These are phyloP conservation scores for Trametes hirsuta DNA, from an alignment of 1,284 basidiomycete species.

Conservation along the genomic window DNA sequence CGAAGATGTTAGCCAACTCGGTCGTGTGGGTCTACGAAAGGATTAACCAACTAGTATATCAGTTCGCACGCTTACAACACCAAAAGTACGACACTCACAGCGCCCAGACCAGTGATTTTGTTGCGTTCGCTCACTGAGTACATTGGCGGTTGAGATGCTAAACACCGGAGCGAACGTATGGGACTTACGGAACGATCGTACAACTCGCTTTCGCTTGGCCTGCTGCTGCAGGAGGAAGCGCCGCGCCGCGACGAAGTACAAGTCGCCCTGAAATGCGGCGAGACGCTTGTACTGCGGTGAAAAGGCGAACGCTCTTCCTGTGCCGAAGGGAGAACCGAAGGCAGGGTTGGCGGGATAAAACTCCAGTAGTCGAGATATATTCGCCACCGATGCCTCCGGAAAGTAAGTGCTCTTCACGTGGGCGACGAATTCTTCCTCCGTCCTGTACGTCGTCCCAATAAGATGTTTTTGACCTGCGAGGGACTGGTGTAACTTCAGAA, in stretches of 20 bases:
- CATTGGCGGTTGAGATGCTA: background rate
- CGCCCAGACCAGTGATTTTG: constrained; percentile 48
- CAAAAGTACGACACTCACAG: constrained; percentile 35
- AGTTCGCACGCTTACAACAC: too few relatives aligned
- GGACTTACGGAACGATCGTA: constrained; percentile 50
- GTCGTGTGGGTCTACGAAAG: constrained; percentile 16
- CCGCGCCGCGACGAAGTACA: constrained; percentile 52
- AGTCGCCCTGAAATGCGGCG: constrained; percentile 51
- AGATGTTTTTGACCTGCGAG: too few relatives aligned
- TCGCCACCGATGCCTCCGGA: constrained; percentile 14
- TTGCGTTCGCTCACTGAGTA: constrained; percentile 47
- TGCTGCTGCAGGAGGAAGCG: constrained; percentile 34
- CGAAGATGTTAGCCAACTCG: constrained; percentile 24
- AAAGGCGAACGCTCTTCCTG: constrained; percentile 46
- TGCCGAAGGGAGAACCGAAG: constrained; percentile 55
- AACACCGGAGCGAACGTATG: too few relatives aligned
- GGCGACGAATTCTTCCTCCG: constrained; percentile 13
- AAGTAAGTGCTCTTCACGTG: constrained; percentile 25
- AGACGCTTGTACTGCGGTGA: constrained; percentile 54
- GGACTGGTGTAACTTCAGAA: background rate
- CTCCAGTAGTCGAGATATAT: constrained; percentile 21
- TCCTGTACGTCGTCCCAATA: background rate
- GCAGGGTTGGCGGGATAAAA: constrained; percentile 43
- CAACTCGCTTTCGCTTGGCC: constrained; percentile 42
- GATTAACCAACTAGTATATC: constrained; percentile 4